Percentiles rank a stretch among this genome's conserved stretches.
Conservation (phyloP, 179 eudicot genomes). For the Silene noctiflora region DNA sequence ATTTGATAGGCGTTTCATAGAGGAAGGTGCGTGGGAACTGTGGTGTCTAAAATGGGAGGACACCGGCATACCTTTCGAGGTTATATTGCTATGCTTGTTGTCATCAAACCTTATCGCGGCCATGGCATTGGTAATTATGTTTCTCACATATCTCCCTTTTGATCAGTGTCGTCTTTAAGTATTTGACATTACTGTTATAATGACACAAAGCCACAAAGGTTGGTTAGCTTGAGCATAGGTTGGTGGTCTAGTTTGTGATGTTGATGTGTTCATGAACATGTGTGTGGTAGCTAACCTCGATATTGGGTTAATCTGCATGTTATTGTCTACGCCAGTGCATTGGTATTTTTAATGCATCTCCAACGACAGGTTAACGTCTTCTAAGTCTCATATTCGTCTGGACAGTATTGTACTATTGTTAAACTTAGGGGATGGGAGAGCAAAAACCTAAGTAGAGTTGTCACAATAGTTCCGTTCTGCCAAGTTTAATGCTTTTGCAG, state of each 20-base stretch:
- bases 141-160: background rate
- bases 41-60: conserved; percentile 95
- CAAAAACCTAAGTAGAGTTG: too few species aligned
- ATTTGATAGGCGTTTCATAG: conserved; percentile 69
- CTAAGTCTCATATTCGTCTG: too few species aligned
- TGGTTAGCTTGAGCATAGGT: background rate
- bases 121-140: conserved; percentile 62
- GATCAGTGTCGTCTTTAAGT: background rate
- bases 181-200: background rate
- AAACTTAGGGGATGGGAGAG: background rate
- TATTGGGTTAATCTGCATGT: background rate
- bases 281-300: background rate
- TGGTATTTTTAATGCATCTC: background rate
- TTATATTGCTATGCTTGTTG: conserved; percentile 98
- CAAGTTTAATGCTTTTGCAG: too few species aligned
- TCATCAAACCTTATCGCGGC: conserved; percentile 81
- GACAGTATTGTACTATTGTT: too few species aligned
- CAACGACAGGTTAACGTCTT: background rate
- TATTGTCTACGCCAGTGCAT: background rate
- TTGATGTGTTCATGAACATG: conserved; percentile 5
- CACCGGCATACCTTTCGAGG: conserved; percentile 87
- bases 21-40: conserved; percentile 90
- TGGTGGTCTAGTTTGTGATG: background rate
- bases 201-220: background rate
- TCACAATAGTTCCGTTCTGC: too few species aligned